phyloP scores from a whole-genome alignment of 1,139 yeast species.

The Candida sp. region DNA sequence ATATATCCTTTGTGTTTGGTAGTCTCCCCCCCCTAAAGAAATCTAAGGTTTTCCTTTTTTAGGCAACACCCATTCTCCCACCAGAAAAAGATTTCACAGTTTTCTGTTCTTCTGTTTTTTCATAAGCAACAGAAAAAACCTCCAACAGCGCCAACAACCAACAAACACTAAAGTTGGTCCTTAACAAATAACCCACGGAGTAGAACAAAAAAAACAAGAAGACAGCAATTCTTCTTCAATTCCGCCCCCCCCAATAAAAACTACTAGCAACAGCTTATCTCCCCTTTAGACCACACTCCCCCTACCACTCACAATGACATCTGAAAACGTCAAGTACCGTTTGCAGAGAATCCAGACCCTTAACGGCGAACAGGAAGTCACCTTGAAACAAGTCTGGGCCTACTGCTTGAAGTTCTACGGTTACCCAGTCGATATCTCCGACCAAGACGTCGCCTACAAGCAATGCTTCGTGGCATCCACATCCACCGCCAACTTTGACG shows the following conservation, averaged over 20 bases:
- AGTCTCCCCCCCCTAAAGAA: neutral
- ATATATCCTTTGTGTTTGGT: too few relatives aligned
- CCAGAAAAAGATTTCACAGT: too few relatives aligned
- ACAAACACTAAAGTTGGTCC: neutral
- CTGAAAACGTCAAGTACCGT: constrained; percentile 22
- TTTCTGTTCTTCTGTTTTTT: neutral
- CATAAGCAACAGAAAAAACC: neutral
- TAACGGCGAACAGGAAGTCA: constrained; percentile 43
- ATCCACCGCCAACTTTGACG: constrained; percentile 22
- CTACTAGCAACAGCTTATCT: too few relatives aligned
- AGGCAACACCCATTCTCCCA: too few relatives aligned
- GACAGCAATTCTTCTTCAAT: neutral
- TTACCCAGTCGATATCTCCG: constrained; percentile 34
- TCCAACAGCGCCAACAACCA: neutral
- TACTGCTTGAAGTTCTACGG: constrained; percentile 41
- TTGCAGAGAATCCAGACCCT: constrained; percentile 49
- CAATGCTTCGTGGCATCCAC: constrained; percentile 42
- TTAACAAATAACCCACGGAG: neutral
- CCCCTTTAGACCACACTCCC: too few relatives aligned
- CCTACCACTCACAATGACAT: constrained; percentile 12
- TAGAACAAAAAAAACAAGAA: neutral
- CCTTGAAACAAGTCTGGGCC: constrained; percentile 49
- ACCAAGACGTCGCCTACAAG: constrained; percentile 33
- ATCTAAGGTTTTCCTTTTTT: neutral
- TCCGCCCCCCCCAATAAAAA: too few relatives aligned